phyloP scores from a whole-genome alignment of 129 eudicot genomes.

The Tagetes patula region DNA sequence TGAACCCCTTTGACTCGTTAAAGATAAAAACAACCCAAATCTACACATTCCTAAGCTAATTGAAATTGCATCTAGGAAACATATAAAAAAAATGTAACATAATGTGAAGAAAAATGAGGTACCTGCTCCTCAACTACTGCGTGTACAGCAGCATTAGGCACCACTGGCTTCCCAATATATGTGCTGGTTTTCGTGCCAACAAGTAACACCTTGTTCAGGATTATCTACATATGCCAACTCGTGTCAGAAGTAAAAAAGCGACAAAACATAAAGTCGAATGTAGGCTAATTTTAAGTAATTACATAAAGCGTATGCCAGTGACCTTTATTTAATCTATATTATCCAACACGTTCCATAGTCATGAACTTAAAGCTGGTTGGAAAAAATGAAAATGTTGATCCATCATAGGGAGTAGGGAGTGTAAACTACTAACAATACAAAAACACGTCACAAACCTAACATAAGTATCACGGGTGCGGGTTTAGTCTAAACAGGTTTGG shows the following conservation, averaged over 20 bases:
- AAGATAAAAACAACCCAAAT: background rate
- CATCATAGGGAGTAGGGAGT: background rate
- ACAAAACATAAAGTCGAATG: background rate
- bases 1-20: background rate
- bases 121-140: conserved; percentile 98
- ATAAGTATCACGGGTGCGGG: background rate
- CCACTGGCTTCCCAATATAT: conserved; percentile 77
- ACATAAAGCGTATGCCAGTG: background rate
- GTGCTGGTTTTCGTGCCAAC: conserved; percentile 83
- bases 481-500: background rate
- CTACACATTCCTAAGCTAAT: background rate
- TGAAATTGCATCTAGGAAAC: background rate
- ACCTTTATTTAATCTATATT: background rate
- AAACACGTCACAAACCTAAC: background rate
- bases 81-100: background rate
- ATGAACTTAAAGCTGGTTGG: background rate
- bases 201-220: conserved; percentile 83
- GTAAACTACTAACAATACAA: background rate
- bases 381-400: background rate
- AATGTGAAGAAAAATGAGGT: background rate
- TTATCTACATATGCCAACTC: conserved; percentile 47
- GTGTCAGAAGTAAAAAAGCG: background rate
- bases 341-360: background rate
- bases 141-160: conserved; percentile 90
- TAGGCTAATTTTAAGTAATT: background rate